These are phyloP conservation scores for Peronospora belbahrii DNA, from an alignment of 352 stramenopile species.

Conservation along the genomic window DNA sequence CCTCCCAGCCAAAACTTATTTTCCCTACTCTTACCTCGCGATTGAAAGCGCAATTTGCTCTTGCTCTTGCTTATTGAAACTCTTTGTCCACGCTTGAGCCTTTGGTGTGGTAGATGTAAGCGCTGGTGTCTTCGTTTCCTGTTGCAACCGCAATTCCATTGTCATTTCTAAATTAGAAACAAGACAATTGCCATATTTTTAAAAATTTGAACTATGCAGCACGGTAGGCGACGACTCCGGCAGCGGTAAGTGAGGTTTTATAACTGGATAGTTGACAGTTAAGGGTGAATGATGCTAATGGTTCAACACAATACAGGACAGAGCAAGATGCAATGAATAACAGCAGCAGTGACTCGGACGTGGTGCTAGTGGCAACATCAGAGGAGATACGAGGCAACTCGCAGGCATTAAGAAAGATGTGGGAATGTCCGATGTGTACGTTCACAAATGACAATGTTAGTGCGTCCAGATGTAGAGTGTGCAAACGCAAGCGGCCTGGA, in stretches of 20 bases:
- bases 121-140: conserved; percentile 6
- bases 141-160: conserved; percentile 1
- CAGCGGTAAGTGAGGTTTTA: conserved; percentile 16
- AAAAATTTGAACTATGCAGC: conserved; percentile 7
- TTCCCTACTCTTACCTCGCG: conserved; percentile 18
- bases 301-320: not conserved
- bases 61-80: conserved; percentile 16
- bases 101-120: not conserved
- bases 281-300: not conserved
- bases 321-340: conserved; percentile 5
- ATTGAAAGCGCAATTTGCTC: conserved; percentile 18
- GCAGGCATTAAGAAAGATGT: conserved; percentile 8
- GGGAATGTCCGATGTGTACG: conserved; percentile 42
- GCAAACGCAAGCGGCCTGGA: conserved; percentile 22
- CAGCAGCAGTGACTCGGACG: conserved; percentile 31
- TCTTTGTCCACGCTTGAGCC: conserved; percentile 7
- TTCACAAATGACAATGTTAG: conserved; percentile 30
- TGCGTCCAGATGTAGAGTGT: conserved; percentile 32
- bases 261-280: not conserved
- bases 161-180: conserved; percentile 3
- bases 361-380: conserved; percentile 7
- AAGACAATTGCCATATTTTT: conserved; percentile 8
- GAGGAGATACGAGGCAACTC: not conserved
- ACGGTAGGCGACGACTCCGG: too few relatives aligned
- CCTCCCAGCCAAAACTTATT: not conserved